Base-by-base conservation (phyloP, 371 early-diverging fungal genomes). In the Mucor piriformis region DNA sequence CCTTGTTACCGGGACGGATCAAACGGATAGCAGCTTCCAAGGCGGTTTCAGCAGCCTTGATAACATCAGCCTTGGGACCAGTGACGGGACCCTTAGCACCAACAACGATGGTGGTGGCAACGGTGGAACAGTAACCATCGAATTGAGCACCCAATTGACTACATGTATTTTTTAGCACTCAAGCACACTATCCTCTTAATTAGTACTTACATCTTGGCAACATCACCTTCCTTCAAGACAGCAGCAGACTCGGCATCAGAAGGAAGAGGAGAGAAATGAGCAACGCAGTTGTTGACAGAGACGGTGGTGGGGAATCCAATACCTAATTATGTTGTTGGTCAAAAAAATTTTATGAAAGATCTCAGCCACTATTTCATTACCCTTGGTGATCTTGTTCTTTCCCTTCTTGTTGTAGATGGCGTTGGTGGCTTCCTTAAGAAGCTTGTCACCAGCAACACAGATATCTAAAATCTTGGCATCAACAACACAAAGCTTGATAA, bases 61-160 rank as follows among this genome's bases (percentile, higher is more conserved):
- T 76, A 54, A 89, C 92, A 79, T 96, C 95, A 54, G 97, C 98
- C 72, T 90, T 79, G 65, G 81, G 71, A 58, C 96, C 98, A 63
- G 87, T 92, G 62, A 89, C 85, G 29, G 96, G 94, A 59, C 73
- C 79, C n/a, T 84, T 80, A 59, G 95, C 88, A 66, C 95, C 95
- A 53, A 95, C 88, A 57, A 96, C 95, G 47, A 95, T 46, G 32
- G 97, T 95, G 80, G 92, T 88, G 43, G 91, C 97, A 43, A 85
- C 89, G 63, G 92, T 86, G 47, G 94, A 89, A 49, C 92, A 86
- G 72, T 82, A 96, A 47, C 98, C 98, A 74, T 97, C 98, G 61
- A 97, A 87, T 71, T 97, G 97, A 35, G 88, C 92, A 73, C 95
- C 98, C 65, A 97, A 83, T 83, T 95, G 95, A 70, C 83, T 86